These are phyloP conservation scores for Blumeriella jaapii DNA, from an alignment of 2,329 filamentous ascomycete species.

Conservation along the genomic window DNA sequence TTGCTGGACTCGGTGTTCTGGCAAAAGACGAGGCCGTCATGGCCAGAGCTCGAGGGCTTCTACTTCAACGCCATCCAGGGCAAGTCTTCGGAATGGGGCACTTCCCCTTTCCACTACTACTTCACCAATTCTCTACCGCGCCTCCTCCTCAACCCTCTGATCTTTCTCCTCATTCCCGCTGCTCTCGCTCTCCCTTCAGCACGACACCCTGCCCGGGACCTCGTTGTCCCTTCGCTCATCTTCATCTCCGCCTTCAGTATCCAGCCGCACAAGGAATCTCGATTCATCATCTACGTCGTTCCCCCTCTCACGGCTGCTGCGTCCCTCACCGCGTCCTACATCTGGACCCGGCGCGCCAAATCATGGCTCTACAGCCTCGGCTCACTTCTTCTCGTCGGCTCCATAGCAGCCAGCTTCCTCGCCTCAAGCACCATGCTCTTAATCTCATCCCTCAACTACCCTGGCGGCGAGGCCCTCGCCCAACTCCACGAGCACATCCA, in stretches of 20 bases:
- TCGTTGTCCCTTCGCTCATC: conserved; percentile 54
- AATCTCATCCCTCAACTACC: conserved; percentile 84
- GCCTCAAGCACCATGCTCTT: conserved; percentile 58
- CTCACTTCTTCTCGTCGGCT: conserved; percentile 43
- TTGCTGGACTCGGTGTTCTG: conserved; percentile 87
- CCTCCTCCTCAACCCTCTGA: conserved; percentile 70
- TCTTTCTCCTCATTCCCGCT: conserved; percentile 41
- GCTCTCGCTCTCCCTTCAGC: conserved; percentile 38
- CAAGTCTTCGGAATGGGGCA: conserved; percentile 78
- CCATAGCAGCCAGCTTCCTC: conserved; percentile 47
- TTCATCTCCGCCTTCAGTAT: conserved; percentile 76
- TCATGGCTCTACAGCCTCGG: conserved; percentile 42
- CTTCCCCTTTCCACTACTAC: conserved; percentile 77
- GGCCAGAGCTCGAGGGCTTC: conserved; percentile 86
- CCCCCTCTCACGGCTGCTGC: conserved; percentile 71
- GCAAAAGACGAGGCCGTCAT: conserved; percentile 56
- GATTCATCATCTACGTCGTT: conserved; percentile 84
- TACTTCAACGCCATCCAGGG: conserved; percentile 83
- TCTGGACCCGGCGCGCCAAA: conserved; percentile 57
- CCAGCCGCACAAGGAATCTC: conserved; percentile 90
- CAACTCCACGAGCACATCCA: conserved; percentile 35
- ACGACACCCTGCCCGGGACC: conserved; percentile 31
- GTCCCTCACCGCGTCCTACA: conserved; percentile 58
- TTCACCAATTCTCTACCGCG: conserved; percentile 71
- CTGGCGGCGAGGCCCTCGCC: conserved; percentile 68